Evolutionary conservation across 495 filamentous ascomycete genomes (phyloP).

Genomic region (Penicillium steckii): DNA sequence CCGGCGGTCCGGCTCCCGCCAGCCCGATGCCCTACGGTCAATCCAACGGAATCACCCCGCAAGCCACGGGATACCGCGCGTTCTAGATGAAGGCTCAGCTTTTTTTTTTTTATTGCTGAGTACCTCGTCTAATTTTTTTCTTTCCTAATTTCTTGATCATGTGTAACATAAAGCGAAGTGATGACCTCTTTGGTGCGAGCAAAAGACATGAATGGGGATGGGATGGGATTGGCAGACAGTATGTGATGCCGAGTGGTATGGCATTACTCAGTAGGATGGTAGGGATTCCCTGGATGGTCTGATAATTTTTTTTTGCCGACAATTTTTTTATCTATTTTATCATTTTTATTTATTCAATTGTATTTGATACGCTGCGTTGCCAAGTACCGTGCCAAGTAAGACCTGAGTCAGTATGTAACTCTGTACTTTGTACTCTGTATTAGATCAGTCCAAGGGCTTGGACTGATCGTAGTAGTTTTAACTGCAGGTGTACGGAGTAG

Average conservation of each 20-base stretch:
- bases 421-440: not conserved
- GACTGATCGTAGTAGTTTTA: constrained; percentile 15
- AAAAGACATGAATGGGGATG: constrained; percentile 23
- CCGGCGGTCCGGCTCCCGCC: constrained; percentile 45
- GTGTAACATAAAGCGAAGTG: constrained; percentile 44
- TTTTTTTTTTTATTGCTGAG: constrained; percentile 4
- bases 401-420: no score
- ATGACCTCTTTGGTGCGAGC: constrained; percentile 27
- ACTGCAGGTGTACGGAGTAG: no score
- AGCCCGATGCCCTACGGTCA: constrained; percentile 60
- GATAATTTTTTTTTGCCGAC: constrained; percentile 26
- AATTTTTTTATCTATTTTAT: constrained; percentile 9
- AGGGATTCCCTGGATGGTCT: constrained; percentile 18
- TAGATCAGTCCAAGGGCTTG: not conserved
- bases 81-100: constrained; percentile 42
- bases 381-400: constrained; percentile 4
- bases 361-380: constrained; percentile 20
- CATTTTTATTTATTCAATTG: constrained; percentile 10
- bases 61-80: constrained; percentile 70
- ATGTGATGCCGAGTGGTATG: not conserved
- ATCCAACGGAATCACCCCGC: constrained; percentile 77
- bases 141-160: constrained; percentile 23
- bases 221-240: constrained; percentile 9
- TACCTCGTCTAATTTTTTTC: constrained; percentile 2
- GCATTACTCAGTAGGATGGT: constrained; percentile 3